phyloP scores from a whole-genome alignment of 768 basidiomycete genomes.

The Fomitopsis serialis region DNA sequence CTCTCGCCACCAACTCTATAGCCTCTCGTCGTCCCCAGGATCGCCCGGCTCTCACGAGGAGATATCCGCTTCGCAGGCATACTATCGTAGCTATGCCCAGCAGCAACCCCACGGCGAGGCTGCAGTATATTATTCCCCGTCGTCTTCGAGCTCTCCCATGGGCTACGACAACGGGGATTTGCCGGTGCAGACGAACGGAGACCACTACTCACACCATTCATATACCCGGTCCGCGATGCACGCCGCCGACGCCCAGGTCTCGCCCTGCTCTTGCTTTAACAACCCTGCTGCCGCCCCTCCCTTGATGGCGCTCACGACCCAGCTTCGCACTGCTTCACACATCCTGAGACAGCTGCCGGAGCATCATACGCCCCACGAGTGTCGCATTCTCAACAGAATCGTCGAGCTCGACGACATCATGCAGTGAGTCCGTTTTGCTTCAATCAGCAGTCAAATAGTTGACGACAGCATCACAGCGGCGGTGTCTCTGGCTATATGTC shows the following conservation, averaged over 20 bases:
- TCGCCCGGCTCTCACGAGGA: not conserved
- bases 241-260: conserved; percentile 24
- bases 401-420: conserved; percentile 56
- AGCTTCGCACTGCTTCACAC: conserved; percentile 51
- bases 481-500: not conserved
- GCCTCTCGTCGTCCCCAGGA: conserved; percentile 35
- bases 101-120: conserved; percentile 11
- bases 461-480: not conserved
- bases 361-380: conserved; percentile 37
- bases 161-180: conserved; percentile 14
- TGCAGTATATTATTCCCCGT: conserved; percentile 16
- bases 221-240: conserved; percentile 18
- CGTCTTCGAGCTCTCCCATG: conserved; percentile 22
- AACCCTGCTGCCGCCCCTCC: conserved; percentile 54
- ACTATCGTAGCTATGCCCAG: conserved; percentile 10
- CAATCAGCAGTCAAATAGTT: not conserved
- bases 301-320: conserved; percentile 57
- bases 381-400: conserved; percentile 53
- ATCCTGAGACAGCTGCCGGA: conserved; percentile 58
- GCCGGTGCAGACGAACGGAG: conserved; percentile 6
- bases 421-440: conserved; percentile 46
- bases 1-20: conserved; percentile 45
- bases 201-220: conserved; percentile 22
- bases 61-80: conserved; percentile 3
- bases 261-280: conserved; percentile 58